These are phyloP conservation scores for Coprinopsis cinerea DNA, from an alignment of 768 basidiomycete genomes.

Conservation along the genomic window DNA sequence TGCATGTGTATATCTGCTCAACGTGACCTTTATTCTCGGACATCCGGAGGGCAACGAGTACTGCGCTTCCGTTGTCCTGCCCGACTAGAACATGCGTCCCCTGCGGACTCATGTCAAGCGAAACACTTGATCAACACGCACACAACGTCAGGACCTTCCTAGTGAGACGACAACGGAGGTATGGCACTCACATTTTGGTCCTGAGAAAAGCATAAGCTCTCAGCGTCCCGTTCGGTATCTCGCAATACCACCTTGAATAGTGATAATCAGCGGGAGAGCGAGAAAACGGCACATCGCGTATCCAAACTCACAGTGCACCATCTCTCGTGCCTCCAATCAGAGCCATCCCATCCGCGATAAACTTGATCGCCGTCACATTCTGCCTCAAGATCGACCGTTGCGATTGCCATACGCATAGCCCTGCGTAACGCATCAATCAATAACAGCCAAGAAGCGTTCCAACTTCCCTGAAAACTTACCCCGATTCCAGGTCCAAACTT, in stretches of 20 bases:
- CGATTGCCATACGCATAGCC: conserved; percentile 53
- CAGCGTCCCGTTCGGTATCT: conserved; percentile 60
- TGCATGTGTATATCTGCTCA: conserved; percentile 45
- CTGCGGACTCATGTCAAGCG: conserved; percentile 45
- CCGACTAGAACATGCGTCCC: conserved; percentile 50
- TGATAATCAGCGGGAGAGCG: background rate
- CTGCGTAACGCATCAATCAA: conserved; percentile 5
- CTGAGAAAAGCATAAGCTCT: conserved; percentile 55
- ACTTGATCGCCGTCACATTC: conserved; percentile 58
- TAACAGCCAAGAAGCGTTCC: background rate
- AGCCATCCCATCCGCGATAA: conserved; percentile 57
- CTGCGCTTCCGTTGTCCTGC: conserved; percentile 42
- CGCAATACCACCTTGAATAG: conserved; percentile 54
- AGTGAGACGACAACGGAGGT: background rate
- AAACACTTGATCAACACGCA: conserved; percentile 28
- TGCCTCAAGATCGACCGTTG: conserved; percentile 60
- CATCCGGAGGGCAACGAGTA: conserved; percentile 45
- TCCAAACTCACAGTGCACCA: conserved; percentile 51
- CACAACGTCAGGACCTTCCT: background rate
- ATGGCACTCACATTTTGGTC: conserved; percentile 46
- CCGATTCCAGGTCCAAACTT: conserved; percentile 58
- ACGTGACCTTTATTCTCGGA: conserved; percentile 46
- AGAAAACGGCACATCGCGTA: background rate
- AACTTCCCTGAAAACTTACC: conserved; percentile 28
- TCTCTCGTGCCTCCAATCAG: conserved; percentile 66